phyloP scores from a whole-genome alignment of 345 rosid species.

The Syzygium grande region DNA sequence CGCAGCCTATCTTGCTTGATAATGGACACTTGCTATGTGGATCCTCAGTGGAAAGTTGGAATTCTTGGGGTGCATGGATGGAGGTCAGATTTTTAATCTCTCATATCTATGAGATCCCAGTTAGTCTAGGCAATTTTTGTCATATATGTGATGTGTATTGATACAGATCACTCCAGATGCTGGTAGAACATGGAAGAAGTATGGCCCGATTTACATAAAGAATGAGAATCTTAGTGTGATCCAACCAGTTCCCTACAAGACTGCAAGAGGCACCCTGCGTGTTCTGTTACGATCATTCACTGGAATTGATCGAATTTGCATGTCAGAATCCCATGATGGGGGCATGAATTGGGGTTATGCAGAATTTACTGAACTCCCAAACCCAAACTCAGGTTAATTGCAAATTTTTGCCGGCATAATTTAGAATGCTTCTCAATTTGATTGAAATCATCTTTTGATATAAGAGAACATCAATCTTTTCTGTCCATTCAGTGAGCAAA shows the following conservation, averaged over 20 bases:
- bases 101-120: conserved; percentile 1
- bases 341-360: conserved; percentile 75
- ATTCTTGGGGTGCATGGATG: conserved; percentile 93
- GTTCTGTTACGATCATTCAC: conserved; percentile 55
- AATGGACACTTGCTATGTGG: conserved; percentile 72
- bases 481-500: neutral
- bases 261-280: conserved; percentile 50
- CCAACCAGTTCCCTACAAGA: conserved; percentile 82
- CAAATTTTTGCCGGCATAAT: neutral
- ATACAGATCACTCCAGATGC: conserved; percentile 67
- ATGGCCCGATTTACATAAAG: conserved; percentile 70
- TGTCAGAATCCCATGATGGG: conserved; percentile 70
- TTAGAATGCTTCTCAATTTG: neutral
- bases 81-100: conserved; percentile 41
- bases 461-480: neutral
- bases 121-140: neutral
- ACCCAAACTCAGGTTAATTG: conserved; percentile 84
- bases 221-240: conserved; percentile 71
- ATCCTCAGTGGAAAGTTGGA: conserved; percentile 93
- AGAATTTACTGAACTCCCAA: conserved; percentile 57
- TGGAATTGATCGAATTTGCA: conserved; percentile 58
- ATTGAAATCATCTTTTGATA: neutral
- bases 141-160: neutral
- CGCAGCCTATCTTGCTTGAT: conserved; percentile 74
- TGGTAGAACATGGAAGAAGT: conserved; percentile 73